A percentile compares a stretch with the other conserved stretches of the same genome.
Evolutionary conservation across 2,329 filamentous ascomycete species (phyloP).

Genomic region (Monosporascus sp.): DNA sequence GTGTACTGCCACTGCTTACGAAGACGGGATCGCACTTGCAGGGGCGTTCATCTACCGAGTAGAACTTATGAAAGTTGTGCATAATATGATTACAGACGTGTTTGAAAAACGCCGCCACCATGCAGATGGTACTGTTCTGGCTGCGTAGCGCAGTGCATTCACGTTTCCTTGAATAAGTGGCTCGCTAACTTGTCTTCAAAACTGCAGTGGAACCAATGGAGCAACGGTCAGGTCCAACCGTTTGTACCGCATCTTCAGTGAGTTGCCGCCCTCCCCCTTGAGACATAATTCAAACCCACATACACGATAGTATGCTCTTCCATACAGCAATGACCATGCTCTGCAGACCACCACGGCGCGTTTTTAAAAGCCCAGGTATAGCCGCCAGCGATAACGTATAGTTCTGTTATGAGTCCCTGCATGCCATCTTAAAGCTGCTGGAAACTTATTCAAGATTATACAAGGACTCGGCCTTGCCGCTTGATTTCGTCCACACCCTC

Average conservation of each 20-base stretch:
- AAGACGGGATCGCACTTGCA: slow-evolving; percentile 39
- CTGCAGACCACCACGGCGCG: slow-evolving; percentile 41
- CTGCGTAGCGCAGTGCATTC: slow-evolving; percentile 39
- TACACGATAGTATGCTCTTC: slow-evolving; percentile 36
- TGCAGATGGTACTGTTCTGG: slow-evolving; percentile 35
- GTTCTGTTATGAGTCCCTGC: slow-evolving; percentile 44
- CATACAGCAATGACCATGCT: slow-evolving; percentile 48
- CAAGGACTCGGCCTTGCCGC: slow-evolving; percentile 36
- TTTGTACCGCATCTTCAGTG: slow-evolving; percentile 42
- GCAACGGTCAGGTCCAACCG: slow-evolving; percentile 38
- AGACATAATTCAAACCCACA: slow-evolving; percentile 2
- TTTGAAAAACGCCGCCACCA: slow-evolving; percentile 42
- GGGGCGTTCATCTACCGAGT: slow-evolving; percentile 42
- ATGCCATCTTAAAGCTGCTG: slow-evolving; percentile 39
- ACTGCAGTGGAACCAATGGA: slow-evolving; percentile 48
- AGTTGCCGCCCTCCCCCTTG: slow-evolving; percentile 4
- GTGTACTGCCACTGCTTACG: slow-evolving; percentile 38
- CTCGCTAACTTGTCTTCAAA: slow-evolving; percentile 38
- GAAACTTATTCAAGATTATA: slow-evolving; percentile 40
- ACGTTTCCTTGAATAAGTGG: slow-evolving; percentile 42
- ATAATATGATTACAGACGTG: slow-evolving; percentile 44
- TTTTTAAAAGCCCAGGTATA: slow-evolving; percentile 34
- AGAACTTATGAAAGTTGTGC: slow-evolving; percentile 43
- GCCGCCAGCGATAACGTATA: slow-evolving; percentile 40
- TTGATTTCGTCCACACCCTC: slow-evolving; percentile 45